A percentile compares a stretch with the other conserved stretches of the same genome.
Conservation (phyloP, 805 yeast genomes). For the Myxozyma kluyveri region DNA sequence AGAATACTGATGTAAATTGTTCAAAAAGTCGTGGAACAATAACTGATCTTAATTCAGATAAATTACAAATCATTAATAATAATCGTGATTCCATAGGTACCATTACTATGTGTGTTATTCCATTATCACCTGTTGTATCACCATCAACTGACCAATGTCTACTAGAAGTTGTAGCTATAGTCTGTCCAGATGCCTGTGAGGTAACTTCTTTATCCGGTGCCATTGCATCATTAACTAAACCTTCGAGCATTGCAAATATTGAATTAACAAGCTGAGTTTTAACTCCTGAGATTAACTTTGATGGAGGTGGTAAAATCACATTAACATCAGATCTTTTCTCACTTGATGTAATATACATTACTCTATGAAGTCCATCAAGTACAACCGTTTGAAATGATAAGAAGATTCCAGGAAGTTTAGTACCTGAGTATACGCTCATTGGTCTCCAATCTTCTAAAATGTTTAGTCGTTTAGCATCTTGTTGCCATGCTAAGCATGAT, state of each 20-base stretch:
- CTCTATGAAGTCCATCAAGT: conserved; percentile 35
- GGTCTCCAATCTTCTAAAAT: conserved; percentile 44
- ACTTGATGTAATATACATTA: conserved; percentile 26
- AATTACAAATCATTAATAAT: conserved; percentile 53
- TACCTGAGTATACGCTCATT: conserved; percentile 34
- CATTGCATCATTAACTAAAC: conserved; percentile 35
- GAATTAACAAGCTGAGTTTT: conserved; percentile 41
- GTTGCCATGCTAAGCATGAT: conserved; percentile 50
- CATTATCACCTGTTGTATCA: too few relatives aligned
- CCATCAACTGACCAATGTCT: too few relatives aligned
- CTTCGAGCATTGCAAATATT: conserved; percentile 38
- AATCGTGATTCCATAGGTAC: conserved; percentile 50
- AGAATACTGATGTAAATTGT: conserved; percentile 52
- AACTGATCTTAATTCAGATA: conserved; percentile 47
- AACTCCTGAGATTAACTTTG: conserved; percentile 35
- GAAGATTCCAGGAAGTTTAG: conserved; percentile 43
- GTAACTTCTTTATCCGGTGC: conserved; percentile 28
- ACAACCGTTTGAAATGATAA: conserved; percentile 42
- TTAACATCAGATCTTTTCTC: conserved; percentile 19
- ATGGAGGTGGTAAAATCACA: conserved; percentile 40
- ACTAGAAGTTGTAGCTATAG: background rate
- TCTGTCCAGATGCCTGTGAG: background rate
- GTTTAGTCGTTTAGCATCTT: conserved; percentile 46
- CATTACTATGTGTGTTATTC: too few relatives aligned
- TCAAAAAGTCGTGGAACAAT: conserved; percentile 51